Evolutionary conservation across 306 rosid genomes (phyloP).

Genomic region (Pueraria montana): DNA sequence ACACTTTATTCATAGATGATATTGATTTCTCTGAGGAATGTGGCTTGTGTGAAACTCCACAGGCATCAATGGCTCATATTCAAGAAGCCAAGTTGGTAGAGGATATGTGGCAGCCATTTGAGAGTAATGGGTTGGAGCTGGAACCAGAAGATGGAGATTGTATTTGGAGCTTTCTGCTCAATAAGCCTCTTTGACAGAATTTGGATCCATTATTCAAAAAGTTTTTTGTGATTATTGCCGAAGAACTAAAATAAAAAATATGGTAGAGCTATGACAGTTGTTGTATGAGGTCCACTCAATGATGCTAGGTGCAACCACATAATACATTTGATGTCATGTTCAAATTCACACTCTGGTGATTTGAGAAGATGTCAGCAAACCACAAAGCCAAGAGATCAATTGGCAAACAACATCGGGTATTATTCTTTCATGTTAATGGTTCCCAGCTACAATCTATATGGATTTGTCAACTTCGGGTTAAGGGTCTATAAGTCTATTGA

Average conservation of each 20-base stretch:
- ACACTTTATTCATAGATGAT: slow-evolving; percentile 36
- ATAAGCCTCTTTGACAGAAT: slow-evolving; percentile 52
- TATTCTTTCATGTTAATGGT: slow-evolving; percentile 39
- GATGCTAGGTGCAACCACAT: not conserved
- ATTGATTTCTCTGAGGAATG: slow-evolving; percentile 53
- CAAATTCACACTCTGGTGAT: not conserved
- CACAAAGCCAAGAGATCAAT: not conserved
- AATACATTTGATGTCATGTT: not conserved
- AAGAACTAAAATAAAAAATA: not conserved
- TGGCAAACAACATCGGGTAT: slow-evolving; percentile 25
- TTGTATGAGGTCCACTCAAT: not conserved
- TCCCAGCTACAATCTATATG: slow-evolving; percentile 29
- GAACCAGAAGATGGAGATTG: slow-evolving; percentile 65
- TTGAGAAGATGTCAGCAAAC: not conserved
- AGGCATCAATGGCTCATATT: slow-evolving; percentile 49
- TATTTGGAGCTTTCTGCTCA: slow-evolving; percentile 65
- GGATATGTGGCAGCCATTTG: slow-evolving; percentile 51
- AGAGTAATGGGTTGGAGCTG: slow-evolving; percentile 56
- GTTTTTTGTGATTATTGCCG: not conserved
- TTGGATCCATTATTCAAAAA: not conserved
- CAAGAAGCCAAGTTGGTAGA: slow-evolving; percentile 54
- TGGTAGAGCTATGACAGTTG: not conserved
- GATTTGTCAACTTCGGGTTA: slow-evolving; percentile 28
- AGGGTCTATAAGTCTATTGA: not conserved
- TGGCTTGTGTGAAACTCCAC: slow-evolving; percentile 49